Percentiles rank a stretch among this genome's conserved stretches.
These are phyloP conservation scores for Vanrija sp. DNA, from an alignment of 1,284 basidiomycete species.

Conservation along the genomic window DNA sequence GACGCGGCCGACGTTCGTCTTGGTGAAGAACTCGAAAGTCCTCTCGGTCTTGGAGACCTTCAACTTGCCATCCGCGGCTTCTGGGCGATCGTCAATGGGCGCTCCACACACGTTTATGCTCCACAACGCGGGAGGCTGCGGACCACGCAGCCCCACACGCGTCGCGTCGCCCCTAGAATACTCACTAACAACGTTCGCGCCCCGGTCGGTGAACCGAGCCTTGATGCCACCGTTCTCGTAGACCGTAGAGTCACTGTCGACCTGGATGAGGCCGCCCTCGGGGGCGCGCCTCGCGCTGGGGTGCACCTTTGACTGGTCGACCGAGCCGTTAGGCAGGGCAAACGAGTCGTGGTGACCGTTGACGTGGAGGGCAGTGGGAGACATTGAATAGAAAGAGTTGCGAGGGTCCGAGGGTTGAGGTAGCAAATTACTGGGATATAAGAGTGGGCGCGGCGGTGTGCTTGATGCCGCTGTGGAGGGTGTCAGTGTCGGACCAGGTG, in stretches of 20 bases:
- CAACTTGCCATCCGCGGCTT: constrained; percentile 64
- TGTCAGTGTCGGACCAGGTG: constrained; percentile 2
- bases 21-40: constrained; percentile 87
- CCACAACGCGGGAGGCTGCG: neutral
- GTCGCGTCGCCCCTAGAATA: neutral
- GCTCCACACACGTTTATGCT: neutral
- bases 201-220: constrained; percentile 77
- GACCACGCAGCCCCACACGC: neutral
- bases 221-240: constrained; percentile 77
- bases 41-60: constrained; percentile 66
- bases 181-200: constrained; percentile 61
- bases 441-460: constrained; percentile 49
- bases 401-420: constrained; percentile 8
- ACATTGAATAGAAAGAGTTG: constrained; percentile 32
- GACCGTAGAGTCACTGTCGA: constrained; percentile 74
- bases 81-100: constrained; percentile 14
- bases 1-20: constrained; percentile 81
- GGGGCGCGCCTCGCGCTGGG: constrained; percentile 77
- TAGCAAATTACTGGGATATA: constrained; percentile 32
- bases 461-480: constrained; percentile 43
- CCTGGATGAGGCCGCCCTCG: constrained; percentile 59
- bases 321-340: constrained; percentile 60
- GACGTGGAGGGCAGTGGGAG: constrained; percentile 44
- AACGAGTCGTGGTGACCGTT: constrained; percentile 43
- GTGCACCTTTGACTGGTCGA: constrained; percentile 65